Percentiles rank a stretch among this genome's conserved stretches.
Evolutionary conservation across 257 asterid species (phyloP).

Genomic region (Perilla frutescens): DNA sequence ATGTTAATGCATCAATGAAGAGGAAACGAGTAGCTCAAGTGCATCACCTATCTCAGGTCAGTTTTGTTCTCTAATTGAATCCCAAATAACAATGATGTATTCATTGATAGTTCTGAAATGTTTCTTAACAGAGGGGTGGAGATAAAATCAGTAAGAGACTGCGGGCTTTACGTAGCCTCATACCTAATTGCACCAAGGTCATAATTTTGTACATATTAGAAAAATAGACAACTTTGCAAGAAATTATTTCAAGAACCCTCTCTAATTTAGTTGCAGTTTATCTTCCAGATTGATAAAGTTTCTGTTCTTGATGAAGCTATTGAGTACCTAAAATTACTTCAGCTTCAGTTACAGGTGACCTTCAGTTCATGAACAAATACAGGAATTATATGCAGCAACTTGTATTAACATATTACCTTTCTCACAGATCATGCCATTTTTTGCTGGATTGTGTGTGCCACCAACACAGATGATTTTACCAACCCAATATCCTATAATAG

Average conservation of each 20-base stretch:
- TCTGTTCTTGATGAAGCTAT: slow-evolving; percentile 33
- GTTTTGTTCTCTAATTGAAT: neutral
- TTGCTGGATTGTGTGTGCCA: slow-evolving; percentile 17
- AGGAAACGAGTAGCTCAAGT: slow-evolving; percentile 2
- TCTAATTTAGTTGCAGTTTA: no score
- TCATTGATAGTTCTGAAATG: no score
- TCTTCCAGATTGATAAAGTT: slow-evolving; percentile 28
- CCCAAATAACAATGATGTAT: no score
- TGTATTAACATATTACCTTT: neutral
- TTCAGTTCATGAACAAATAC: neutral
- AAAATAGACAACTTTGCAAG: no score
- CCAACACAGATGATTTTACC: slow-evolving; percentile 21
- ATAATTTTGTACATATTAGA: neutral
- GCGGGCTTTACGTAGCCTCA: slow-evolving; percentile 23
- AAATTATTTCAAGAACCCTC: no score
- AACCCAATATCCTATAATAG: neutral
- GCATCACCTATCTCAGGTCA: slow-evolving; percentile 22
- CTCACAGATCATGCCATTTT: slow-evolving; percentile 26
- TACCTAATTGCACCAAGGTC: slow-evolving; percentile 36
- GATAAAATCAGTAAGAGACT: slow-evolving; percentile 25
- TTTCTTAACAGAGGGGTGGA: slow-evolving; percentile 11
- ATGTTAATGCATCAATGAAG: neutral
- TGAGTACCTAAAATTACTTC: slow-evolving; percentile 32
- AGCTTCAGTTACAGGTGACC: slow-evolving; percentile 32
- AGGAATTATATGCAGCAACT: neutral